Conservation (phyloP, 2,329 filamentous ascomycete genomes). For the Fusarium humuli region DNA sequence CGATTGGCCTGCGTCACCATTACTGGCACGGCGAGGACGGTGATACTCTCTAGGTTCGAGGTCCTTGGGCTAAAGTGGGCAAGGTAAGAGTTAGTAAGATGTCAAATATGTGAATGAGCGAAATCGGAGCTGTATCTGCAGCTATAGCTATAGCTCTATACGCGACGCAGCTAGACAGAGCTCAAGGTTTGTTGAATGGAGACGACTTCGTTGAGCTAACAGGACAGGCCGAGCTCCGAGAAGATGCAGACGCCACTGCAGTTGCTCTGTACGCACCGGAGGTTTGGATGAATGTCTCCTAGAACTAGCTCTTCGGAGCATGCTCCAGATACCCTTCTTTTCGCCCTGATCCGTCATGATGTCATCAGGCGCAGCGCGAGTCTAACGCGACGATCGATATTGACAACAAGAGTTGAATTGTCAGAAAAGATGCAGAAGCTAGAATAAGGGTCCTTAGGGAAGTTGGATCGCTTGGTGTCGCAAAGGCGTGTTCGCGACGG, state of each 20-base stretch:
- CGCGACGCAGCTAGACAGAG: conserved; percentile 12
- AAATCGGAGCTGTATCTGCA: conserved; percentile 24
- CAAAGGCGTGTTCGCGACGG: conserved; percentile 34
- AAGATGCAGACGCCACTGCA: neutral
- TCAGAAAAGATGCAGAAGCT: conserved; percentile 7
- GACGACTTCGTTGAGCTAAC: neutral
- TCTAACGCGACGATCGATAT: conserved; percentile 27
- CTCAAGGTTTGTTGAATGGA: conserved; percentile 19
- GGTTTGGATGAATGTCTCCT: conserved; percentile 37
- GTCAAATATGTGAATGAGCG: conserved; percentile 12
- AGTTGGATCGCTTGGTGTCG: conserved; percentile 11
- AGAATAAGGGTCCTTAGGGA: neutral
- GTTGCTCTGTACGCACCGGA: conserved; percentile 35
- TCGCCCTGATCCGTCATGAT: conserved; percentile 52
- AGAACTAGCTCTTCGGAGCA: conserved; percentile 63
- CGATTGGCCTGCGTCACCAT: conserved; percentile 25
- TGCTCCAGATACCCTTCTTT: conserved; percentile 60
- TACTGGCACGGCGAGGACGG: conserved; percentile 36
- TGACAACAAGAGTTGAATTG: neutral
- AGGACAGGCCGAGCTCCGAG: neutral
- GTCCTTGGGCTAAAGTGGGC: conserved; percentile 24
- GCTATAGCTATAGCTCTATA: conserved; percentile 28
- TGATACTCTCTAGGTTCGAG: conserved; percentile 38
- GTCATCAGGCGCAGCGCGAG: conserved; percentile 35
- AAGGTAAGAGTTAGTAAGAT: conserved; percentile 18